Conservation (phyloP, 169 alveolate genomes). For the Plasmodium ovale region DNA sequence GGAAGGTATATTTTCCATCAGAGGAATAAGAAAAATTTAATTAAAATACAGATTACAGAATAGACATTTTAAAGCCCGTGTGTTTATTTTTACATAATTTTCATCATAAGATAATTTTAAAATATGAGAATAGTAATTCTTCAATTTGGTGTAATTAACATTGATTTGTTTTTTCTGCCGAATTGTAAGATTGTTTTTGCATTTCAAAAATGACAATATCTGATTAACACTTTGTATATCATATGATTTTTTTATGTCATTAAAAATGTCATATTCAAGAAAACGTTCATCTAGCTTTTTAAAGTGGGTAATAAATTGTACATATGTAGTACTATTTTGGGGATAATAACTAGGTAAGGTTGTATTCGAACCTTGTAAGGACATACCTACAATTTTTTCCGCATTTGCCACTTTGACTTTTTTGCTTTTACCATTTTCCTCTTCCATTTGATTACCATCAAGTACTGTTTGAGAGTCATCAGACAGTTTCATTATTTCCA, state of each 20-base stretch:
- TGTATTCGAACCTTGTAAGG: background rate
- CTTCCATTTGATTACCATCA: background rate
- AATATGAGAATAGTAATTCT: constrained; percentile 20
- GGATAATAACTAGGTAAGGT: too few relatives aligned
- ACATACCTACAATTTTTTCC: too few relatives aligned
- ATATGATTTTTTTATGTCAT: background rate
- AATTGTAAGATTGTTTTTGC: background rate
- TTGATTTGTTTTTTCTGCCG: background rate
- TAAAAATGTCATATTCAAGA: background rate
- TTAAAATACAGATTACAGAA: constrained; percentile 24
- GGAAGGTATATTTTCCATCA: background rate
- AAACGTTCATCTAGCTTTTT: background rate
- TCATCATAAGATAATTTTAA: constrained; percentile 43
- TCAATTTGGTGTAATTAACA: background rate
- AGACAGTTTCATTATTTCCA: background rate
- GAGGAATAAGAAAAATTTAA: background rate
- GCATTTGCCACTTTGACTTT: background rate
- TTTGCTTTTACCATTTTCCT: background rate
- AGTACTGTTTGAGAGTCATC: background rate
- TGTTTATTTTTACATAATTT: constrained; percentile 48
- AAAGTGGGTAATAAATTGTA: background rate
- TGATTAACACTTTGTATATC: constrained; percentile 5
- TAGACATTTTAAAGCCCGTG: constrained; percentile 45
- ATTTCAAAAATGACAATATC: background rate
- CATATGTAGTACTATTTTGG: too few relatives aligned